Evolutionary conservation across 805 yeast genomes (phyloP).

Genomic region (Candida khao-thaluensis): DNA sequence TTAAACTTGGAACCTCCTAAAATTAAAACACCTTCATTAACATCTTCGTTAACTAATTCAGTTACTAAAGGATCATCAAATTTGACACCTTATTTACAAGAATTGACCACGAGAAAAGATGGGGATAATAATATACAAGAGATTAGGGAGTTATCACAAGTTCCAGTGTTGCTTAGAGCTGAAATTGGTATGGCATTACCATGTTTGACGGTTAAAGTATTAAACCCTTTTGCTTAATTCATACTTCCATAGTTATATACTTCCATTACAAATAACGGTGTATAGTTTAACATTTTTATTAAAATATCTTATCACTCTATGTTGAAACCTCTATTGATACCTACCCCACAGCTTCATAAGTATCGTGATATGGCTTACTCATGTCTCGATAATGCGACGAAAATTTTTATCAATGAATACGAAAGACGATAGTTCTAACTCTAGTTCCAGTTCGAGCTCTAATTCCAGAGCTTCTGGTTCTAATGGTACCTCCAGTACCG

Average conservation of each 20-base stretch:
- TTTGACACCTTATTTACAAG: conserved; percentile 57
- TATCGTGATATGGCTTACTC: too few species aligned
- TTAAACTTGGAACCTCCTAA: conserved; percentile 54
- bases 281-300: too few species aligned
- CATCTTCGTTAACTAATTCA: conserved; percentile 12
- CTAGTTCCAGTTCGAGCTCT: background rate
- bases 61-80: conserved; percentile 22
- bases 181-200: conserved; percentile 96
- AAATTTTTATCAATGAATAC: conserved; percentile 4
- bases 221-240: conserved; percentile 69
- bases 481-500: too few species aligned
- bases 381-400: background rate
- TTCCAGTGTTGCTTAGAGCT: conserved; percentile 84
- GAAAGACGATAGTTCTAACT: background rate
- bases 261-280: too few species aligned
- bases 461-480: too few species aligned
- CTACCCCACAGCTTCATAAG: too few species aligned
- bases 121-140: conserved; percentile 71
- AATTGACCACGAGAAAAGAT: conserved; percentile 59
- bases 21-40: conserved; percentile 21
- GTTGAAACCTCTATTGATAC: too few species aligned
- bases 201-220: conserved; percentile 85
- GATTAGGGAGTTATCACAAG: conserved; percentile 68
- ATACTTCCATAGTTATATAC: too few species aligned
- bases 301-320: too few species aligned